Conservation (phyloP, 345 rosid genomes). For the Aquilaria malaccensis region DNA sequence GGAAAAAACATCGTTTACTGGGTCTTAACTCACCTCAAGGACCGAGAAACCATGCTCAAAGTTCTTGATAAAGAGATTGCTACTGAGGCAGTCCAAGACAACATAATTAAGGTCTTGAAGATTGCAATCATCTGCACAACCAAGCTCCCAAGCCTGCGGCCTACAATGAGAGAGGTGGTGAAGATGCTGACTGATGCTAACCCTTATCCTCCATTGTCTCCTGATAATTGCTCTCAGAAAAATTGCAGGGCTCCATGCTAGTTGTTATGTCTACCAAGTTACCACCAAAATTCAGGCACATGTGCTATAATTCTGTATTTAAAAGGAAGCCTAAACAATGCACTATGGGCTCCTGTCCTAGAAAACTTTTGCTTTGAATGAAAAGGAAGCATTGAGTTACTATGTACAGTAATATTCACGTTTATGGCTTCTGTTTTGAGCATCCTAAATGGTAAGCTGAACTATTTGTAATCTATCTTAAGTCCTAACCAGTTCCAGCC, state of each 20-base stretch:
- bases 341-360: no score
- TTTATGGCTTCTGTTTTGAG: no score
- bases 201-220: conserved; percentile 30
- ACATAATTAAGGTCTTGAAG: conserved; percentile 69
- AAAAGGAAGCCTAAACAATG: no score
- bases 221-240: conserved; percentile 17
- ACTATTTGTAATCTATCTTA: no score
- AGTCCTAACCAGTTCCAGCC: no score
- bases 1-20: conserved; percentile 73
- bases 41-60: conserved; percentile 36
- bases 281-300: not conserved
- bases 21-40: conserved; percentile 51
- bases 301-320: no score
- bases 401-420: no score
- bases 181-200: conserved; percentile 72
- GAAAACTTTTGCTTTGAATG: no score
- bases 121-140: conserved; percentile 66
- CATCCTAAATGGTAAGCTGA: no score
- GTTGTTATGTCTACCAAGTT: not conserved
- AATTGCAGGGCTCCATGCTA: conserved; percentile 14
- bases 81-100: conserved; percentile 26
- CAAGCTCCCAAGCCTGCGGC: conserved; percentile 73
- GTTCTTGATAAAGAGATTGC: conserved; percentile 48
- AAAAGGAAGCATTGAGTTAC: no score
- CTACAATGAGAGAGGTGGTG: conserved; percentile 75